These are phyloP conservation scores for Emmonsiellopsis sp. DNA, from an alignment of 2,329 filamentous ascomycete species.

Conservation along the genomic window DNA sequence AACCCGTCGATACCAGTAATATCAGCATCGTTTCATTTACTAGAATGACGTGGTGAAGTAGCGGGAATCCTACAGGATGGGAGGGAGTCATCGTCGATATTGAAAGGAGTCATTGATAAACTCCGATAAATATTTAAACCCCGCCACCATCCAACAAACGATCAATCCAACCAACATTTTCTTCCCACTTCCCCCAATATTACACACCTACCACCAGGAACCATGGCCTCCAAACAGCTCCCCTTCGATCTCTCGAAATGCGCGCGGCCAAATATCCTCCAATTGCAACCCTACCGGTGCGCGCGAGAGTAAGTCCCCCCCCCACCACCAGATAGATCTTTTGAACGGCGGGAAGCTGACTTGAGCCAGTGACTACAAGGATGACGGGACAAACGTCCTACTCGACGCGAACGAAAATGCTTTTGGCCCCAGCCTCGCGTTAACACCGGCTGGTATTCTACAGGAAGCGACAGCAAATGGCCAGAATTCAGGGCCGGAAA, in stretches of 20 bases:
- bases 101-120: no score
- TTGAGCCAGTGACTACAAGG: conserved; percentile 81
- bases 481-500: conserved; percentile 41
- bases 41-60: no score
- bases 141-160: neutral
- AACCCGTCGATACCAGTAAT: neutral
- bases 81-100: no score
- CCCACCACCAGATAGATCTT: neutral
- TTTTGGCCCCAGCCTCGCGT: conserved; percentile 68
- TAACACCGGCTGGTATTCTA: conserved; percentile 41
- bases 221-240: conserved; percentile 33
- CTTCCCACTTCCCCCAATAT: conserved; percentile 8
- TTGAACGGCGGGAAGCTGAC: conserved; percentile 15
- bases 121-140: neutral
- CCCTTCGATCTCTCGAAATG: conserved; percentile 66
- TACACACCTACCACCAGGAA: conserved; percentile 11
- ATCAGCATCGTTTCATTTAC: no score
- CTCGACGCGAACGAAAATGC: conserved; percentile 98
- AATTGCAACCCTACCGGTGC: conserved; percentile 70
- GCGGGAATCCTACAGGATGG: no score
- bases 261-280: conserved; percentile 66
- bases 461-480: conserved; percentile 32
- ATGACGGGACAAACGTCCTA: conserved; percentile 89
- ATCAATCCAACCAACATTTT: conserved; percentile 1
- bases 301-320: conserved; percentile 59